A percentile compares a stretch with the other conserved stretches of the same genome.
phyloP scores from a whole-genome alignment of 2,329 filamentous ascomycete species.

The Monosporascus sp. region DNA sequence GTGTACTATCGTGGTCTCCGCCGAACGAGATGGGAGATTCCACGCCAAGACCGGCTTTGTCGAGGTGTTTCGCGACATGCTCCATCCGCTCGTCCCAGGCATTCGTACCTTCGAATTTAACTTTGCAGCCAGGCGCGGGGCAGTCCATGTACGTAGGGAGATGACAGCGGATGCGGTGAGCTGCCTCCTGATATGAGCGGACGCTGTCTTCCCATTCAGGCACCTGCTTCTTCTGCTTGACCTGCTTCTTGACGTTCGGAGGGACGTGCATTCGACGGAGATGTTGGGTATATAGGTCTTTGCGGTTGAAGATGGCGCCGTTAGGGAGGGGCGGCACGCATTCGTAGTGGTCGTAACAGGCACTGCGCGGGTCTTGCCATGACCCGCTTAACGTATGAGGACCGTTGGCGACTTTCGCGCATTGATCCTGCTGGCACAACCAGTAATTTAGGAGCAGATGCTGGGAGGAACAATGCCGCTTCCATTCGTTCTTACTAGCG shows the following conservation, averaged over 20 bases:
- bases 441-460: constrained; percentile 72
- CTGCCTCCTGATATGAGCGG: constrained; percentile 49
- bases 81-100: constrained; percentile 84
- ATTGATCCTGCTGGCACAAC: constrained; percentile 64
- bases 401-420: constrained; percentile 31
- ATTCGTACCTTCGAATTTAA: constrained; percentile 52
- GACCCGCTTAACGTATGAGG: constrained; percentile 14
- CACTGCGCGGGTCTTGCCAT: constrained; percentile 14
- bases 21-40: constrained; percentile 23
- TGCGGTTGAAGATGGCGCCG: constrained; percentile 74
- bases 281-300: constrained; percentile 88
- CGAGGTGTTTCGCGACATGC: constrained; percentile 77
- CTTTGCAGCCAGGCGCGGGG: constrained; percentile 54
- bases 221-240: constrained; percentile 29
- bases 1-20: constrained; percentile 19
- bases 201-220: constrained; percentile 49
- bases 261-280: constrained; percentile 77
- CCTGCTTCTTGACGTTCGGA: constrained; percentile 32
- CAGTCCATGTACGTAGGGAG: constrained; percentile 58
- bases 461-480: constrained; percentile 76
- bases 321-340: constrained; percentile 36
- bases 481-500: constrained; percentile 89
- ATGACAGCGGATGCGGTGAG: constrained; percentile 54
- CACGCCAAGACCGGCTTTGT: constrained; percentile 38
- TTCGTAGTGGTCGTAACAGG: constrained; percentile 6